Evolutionary conservation across 768 basidiomycete species (phyloP).

Genomic region (Jaapia argillacea): DNA sequence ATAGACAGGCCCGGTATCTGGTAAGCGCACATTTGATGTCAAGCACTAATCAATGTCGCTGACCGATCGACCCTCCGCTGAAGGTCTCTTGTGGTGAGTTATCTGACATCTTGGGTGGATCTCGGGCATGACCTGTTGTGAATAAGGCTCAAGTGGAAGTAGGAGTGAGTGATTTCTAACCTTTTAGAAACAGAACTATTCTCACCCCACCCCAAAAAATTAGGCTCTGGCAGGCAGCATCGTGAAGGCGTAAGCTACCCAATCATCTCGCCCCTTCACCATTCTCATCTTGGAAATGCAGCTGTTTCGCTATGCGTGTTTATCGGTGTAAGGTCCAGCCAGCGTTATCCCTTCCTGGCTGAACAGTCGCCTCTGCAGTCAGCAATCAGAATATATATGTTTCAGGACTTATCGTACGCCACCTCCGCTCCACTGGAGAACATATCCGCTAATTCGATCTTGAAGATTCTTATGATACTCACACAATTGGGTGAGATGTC

Average conservation of each 20-base stretch:
- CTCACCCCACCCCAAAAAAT: constrained; percentile 5
- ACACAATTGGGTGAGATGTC: no score
- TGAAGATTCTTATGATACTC: no score
- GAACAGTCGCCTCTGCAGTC: constrained; percentile 24
- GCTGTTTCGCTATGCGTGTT: constrained; percentile 48
- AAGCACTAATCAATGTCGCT: no score
- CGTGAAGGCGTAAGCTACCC: constrained; percentile 40
- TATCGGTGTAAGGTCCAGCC: constrained; percentile 46
- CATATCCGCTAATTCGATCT: no score
- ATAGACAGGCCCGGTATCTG: no score
- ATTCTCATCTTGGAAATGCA: constrained; percentile 12
- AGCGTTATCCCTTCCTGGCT: not conserved
- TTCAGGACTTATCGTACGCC: constrained; percentile 37
- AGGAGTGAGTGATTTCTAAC: constrained; percentile 11
- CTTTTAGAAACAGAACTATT: constrained; percentile 5
- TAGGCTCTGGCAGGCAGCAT: constrained; percentile 44
- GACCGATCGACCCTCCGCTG: no score
- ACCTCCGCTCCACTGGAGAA: no score
- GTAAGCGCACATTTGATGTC: no score
- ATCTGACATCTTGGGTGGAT: no score
- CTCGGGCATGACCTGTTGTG: no score
- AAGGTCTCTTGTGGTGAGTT: constrained; percentile 12
- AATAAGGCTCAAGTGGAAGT: constrained; percentile 16
- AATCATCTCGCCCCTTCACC: not conserved
- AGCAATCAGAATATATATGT: constrained; percentile 41